A percentile compares a stretch with the other conserved stretches of the same genome.
These are phyloP conservation scores for Cadophora malorum DNA, from an alignment of 2,329 filamentous ascomycete genomes.

Conservation along the genomic window DNA sequence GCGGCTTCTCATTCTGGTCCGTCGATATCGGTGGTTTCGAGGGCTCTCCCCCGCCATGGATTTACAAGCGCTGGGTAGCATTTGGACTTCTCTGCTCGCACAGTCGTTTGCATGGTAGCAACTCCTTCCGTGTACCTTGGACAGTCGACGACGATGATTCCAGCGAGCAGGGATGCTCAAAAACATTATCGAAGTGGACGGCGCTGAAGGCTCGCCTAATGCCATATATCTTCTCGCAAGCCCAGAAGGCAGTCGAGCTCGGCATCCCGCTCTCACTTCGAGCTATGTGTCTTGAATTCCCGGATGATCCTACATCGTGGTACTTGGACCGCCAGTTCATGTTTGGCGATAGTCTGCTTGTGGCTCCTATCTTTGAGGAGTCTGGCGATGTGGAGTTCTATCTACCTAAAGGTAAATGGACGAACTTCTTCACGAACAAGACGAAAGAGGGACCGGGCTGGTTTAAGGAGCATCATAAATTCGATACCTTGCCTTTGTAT, in stretches of 20 bases:
- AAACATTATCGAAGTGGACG: slow-evolving; percentile 53
- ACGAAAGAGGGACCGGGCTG: slow-evolving; percentile 51
- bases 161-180: slow-evolving; percentile 55
- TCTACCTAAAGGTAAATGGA: slow-evolving; percentile 57
- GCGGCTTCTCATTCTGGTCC: slow-evolving; percentile 66
- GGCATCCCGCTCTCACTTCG: slow-evolving; percentile 62
- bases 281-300: slow-evolving; percentile 66
- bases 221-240: slow-evolving; percentile 62
- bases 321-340: slow-evolving; percentile 66
- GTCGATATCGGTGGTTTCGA: slow-evolving; percentile 70
- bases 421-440: slow-evolving; percentile 54
- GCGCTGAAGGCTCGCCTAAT: slow-evolving; percentile 60
- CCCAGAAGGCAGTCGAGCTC: slow-evolving; percentile 53
- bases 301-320: slow-evolving; percentile 63
- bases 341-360: slow-evolving; percentile 61
- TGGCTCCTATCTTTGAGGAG: slow-evolving; percentile 65
- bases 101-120: slow-evolving; percentile 63
- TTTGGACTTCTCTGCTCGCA: slow-evolving; percentile 68
- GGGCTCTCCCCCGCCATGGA: slow-evolving; percentile 60
- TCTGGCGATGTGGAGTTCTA: slow-evolving; percentile 63
- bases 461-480: slow-evolving; percentile 54
- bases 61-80: slow-evolving; percentile 70
- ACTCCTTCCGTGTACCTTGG: slow-evolving; percentile 69
- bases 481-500: slow-evolving; percentile 55
- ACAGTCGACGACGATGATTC: slow-evolving; percentile 62